Evolutionary conservation across 306 rosid genomes (phyloP).

Genomic region (Carpinus fangiana): DNA sequence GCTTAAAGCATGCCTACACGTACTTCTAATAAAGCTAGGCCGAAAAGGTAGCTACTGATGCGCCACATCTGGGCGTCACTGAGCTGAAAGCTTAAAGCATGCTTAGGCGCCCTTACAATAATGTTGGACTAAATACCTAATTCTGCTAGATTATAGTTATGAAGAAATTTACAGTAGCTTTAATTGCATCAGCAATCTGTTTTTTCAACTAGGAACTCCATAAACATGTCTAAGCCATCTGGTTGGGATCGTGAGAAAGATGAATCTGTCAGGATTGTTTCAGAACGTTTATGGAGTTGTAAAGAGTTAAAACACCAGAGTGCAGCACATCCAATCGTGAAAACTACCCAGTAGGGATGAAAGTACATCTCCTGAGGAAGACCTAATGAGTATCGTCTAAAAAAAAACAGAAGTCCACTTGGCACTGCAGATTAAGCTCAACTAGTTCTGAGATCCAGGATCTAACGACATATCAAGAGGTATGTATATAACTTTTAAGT

Average conservation of each 20-base stretch:
- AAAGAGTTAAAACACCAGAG: not conserved
- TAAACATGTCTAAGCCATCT: slow-evolving; percentile 9
- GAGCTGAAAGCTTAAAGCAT: not conserved
- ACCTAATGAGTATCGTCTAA: not conserved
- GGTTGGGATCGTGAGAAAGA: not conserved
- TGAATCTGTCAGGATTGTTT: not conserved
- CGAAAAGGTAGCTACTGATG: not conserved
- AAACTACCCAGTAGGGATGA: not conserved
- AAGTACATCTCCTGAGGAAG: not conserved
- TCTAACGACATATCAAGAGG: not conserved
- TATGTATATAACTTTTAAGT: not conserved
- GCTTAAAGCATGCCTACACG: not conserved
- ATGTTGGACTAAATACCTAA: not conserved
- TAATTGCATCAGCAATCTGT: not conserved
- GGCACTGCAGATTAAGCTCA: not conserved
- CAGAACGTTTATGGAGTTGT: not conserved
- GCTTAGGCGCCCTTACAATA: not conserved
- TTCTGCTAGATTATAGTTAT: not conserved
- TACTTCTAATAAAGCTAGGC: not conserved
- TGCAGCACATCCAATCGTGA: not conserved
- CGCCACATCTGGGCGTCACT: not conserved
- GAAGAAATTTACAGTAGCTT: not conserved
- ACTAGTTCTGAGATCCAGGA: not conserved
- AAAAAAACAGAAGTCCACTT: not conserved
- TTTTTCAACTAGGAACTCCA: not conserved